Percentiles rank a stretch among this genome's conserved stretches.
Conservation (phyloP, 2,329 filamentous ascomycete species). For the Xylaria sp. region DNA sequence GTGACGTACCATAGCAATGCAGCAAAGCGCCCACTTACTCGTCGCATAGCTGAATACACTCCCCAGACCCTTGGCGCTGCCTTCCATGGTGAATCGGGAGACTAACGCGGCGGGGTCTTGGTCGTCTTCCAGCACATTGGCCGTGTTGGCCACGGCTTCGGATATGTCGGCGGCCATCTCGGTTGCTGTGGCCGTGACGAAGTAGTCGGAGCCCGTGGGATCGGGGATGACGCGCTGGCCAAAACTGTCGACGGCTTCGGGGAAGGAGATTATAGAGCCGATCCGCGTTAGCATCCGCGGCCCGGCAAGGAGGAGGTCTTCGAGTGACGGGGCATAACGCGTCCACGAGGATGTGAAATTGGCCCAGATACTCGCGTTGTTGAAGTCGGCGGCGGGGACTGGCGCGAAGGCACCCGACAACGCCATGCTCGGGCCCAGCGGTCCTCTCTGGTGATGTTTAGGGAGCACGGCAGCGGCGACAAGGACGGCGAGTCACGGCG, state of each 20-base stretch:
- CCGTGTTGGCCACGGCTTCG: constrained; percentile 44
- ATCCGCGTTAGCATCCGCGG: constrained; percentile 71
- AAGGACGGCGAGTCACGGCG: not conserved
- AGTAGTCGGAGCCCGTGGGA: constrained; percentile 40
- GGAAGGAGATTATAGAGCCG: constrained; percentile 63
- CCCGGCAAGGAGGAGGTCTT: constrained; percentile 71
- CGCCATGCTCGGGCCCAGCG: constrained; percentile 36
- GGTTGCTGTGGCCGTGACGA: constrained; percentile 60
- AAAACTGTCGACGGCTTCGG: constrained; percentile 65
- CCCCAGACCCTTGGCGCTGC: constrained; percentile 70
- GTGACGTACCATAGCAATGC: constrained; percentile 71
- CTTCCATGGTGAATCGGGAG: constrained; percentile 61
- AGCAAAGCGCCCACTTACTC: constrained; percentile 89
- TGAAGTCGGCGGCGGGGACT: constrained; percentile 43
- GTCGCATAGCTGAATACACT: constrained; percentile 90
- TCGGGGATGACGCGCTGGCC: constrained; percentile 55
- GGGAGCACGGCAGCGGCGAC: not conserved
- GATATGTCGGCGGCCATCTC: constrained; percentile 49
- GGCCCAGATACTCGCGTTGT: constrained; percentile 54
- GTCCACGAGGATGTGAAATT: constrained; percentile 62
- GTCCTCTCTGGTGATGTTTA: not conserved
- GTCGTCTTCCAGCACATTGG: constrained; percentile 51
- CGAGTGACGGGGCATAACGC: constrained; percentile 66
- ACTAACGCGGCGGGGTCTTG: constrained; percentile 49
- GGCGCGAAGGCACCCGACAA: constrained; percentile 39